phyloP scores from a whole-genome alignment of 495 filamentous ascomycete species.

The Daldinia concentrica region DNA sequence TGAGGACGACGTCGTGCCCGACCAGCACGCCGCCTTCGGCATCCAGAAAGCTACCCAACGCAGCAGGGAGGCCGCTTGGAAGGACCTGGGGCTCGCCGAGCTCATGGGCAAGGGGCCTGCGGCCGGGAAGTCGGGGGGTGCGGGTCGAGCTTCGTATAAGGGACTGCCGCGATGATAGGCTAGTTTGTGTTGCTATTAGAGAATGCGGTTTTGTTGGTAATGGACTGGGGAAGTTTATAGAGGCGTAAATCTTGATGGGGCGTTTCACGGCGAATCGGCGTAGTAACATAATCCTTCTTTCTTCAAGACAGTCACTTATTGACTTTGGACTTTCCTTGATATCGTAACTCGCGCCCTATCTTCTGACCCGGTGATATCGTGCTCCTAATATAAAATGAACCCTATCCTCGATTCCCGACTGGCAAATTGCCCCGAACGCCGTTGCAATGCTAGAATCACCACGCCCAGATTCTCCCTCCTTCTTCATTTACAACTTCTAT shows the following conservation, averaged over 20 bases:
- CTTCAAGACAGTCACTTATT: background rate
- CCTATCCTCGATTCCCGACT: slow-evolving; percentile 3
- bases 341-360: slow-evolving; percentile 3
- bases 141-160: slow-evolving; percentile 37
- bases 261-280: slow-evolving; percentile 20
- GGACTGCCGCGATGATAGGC: slow-evolving; percentile 58
- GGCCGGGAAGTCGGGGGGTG: slow-evolving; percentile 17
- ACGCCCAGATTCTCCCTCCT: background rate
- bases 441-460: slow-evolving; percentile 39
- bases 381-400: background rate
- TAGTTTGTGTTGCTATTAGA: background rate
- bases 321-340: slow-evolving; percentile 9
- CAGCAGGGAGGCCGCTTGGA: slow-evolving; percentile 78
- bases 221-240: background rate
- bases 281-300: slow-evolving; percentile 5
- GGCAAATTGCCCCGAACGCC: slow-evolving; percentile 39
- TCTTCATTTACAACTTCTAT: too few relatives aligned
- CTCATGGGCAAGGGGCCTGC: slow-evolving; percentile 69
- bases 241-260: background rate
- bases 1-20: slow-evolving; percentile 96
- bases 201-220: slow-evolving; percentile 5
- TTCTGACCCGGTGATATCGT: slow-evolving; percentile 14
- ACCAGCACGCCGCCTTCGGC: slow-evolving; percentile 97
- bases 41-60: slow-evolving; percentile 86
- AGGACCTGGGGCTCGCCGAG: slow-evolving; percentile 80